These are phyloP conservation scores for maize (Zea mays) DNA, from an alignment of 176 grass and related monocot species.

Conservation along the genomic window Zm-B73-REFERENCE-NAM-5.0 NC_050096.1:76276501-76277000, in stretches of 20 bases:
- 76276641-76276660: background rate
- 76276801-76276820: background rate
- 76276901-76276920: background rate
- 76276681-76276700: slow-evolving; percentile 9
- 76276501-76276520: no score
- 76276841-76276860: background rate
- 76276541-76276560: slow-evolving; percentile 33
- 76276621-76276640: background rate
- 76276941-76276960: background rate
- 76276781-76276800: background rate
- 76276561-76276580: slow-evolving; percentile 24
- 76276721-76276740: background rate
- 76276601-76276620: slow-evolving; percentile 4
- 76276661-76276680: background rate
- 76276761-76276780: background rate
- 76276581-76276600: slow-evolving; percentile 28
- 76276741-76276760: slow-evolving; percentile 18
- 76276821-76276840: background rate
- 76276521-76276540: background rate
- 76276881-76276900: background rate
- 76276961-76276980: background rate
- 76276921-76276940: background rate
- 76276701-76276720: slow-evolving; percentile 9
- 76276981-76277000: background rate
- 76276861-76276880: background rate